phyloP scores from a whole-genome alignment of 2,329 filamentous ascomycete genomes.

The Fusarium sp. region DNA sequence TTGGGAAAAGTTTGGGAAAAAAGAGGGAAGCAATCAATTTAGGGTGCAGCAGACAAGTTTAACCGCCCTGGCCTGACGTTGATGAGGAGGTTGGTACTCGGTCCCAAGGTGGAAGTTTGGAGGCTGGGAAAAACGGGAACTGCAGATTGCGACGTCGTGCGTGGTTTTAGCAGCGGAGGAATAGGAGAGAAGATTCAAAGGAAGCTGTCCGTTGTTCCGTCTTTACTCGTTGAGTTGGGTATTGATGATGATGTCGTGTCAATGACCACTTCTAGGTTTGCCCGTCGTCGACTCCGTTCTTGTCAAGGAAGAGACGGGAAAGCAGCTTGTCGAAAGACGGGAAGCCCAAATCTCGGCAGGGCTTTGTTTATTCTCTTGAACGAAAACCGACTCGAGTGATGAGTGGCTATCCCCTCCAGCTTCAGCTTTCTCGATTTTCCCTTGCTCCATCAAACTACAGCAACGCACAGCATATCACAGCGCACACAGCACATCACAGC shows the following conservation, averaged over 20 bases:
- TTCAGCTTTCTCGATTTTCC: not conserved
- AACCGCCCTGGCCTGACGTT: not conserved
- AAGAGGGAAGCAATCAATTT: slow-evolving; percentile 24
- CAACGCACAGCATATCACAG: not conserved
- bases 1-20: not conserved
- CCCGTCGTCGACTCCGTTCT: not conserved
- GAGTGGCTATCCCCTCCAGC: not conserved
- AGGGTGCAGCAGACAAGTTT: slow-evolving; percentile 21
- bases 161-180: slow-evolving; percentile 23
- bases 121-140: slow-evolving; percentile 33
- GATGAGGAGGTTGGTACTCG: slow-evolving; percentile 20
- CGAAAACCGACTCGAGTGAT: not conserved
- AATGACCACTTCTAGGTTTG: not conserved
- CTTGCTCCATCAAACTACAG: not conserved
- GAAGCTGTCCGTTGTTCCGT: slow-evolving; percentile 32
- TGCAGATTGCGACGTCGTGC: slow-evolving; percentile 22
- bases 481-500: not conserved
- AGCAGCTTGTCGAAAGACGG: not conserved
- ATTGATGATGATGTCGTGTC: not conserved
- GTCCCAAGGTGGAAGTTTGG: slow-evolving; percentile 6
- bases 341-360: not conserved
- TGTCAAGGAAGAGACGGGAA: not conserved
- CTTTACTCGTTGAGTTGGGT: too few species aligned
- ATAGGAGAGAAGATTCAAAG: not conserved
- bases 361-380: not conserved